phyloP scores from a whole-genome alignment of 1,284 basidiomycete species.

The Lignosus rhinocerotis region DNA sequence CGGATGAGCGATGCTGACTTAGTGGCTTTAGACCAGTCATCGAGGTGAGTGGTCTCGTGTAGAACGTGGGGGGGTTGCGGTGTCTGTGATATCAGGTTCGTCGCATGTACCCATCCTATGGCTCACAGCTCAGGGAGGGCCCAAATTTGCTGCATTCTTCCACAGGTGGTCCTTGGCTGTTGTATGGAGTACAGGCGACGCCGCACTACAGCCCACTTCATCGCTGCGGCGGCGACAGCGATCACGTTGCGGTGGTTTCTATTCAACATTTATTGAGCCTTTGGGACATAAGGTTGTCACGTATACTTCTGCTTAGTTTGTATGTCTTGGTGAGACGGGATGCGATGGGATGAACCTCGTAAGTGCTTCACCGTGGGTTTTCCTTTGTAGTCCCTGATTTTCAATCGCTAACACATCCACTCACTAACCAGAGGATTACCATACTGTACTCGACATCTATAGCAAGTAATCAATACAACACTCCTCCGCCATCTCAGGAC shows the following conservation, averaged over 20 bases:
- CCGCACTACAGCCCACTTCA: neutral
- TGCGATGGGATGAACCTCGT: neutral
- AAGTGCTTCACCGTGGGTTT: neutral
- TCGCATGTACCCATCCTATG: neutral
- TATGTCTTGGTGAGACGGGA: neutral
- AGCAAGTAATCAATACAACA: too few species aligned
- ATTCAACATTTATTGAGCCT: too few species aligned
- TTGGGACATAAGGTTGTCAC: too few species aligned
- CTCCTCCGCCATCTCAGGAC: too few species aligned
- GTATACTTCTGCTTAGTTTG: neutral
- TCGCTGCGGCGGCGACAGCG: neutral
- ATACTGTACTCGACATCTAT: too few species aligned
- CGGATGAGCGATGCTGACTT: neutral
- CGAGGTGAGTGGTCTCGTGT: neutral
- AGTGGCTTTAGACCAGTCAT: neutral
- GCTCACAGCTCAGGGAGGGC: too few species aligned
- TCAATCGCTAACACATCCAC: too few species aligned
- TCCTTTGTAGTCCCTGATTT: too few species aligned
- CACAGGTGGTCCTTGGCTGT: neutral
- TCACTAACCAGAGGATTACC: too few species aligned
- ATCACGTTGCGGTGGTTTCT: neutral
- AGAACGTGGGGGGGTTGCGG: neutral
- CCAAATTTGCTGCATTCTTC: neutral
- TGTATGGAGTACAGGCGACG: neutral
- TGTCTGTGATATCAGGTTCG: neutral